Conservation (phyloP, 306 rosid species). For the Neltuma alba region DNA sequence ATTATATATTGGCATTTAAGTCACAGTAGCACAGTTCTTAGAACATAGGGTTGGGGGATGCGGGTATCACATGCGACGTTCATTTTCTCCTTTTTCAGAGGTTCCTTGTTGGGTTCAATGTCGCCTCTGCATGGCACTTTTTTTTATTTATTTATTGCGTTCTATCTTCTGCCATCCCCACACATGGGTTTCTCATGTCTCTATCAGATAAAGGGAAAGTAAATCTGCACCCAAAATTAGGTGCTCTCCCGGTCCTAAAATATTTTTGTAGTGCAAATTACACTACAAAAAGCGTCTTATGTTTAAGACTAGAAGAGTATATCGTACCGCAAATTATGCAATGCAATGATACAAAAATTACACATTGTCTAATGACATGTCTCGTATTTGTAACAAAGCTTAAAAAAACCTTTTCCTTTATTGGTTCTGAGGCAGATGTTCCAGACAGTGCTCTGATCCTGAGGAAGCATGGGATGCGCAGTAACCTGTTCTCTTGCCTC, state of each 20-base stretch:
- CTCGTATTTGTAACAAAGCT: no score
- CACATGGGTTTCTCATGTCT: not conserved
- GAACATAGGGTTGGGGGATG: not conserved
- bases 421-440: slow-evolving; percentile 64
- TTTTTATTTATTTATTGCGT: not conserved
- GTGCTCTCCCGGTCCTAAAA: no score
- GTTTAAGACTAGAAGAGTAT: no score
- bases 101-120: not conserved
- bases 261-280: no score
- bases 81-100: not conserved
- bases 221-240: not conserved
- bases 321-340: no score
- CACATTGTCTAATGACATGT: no score
- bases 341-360: no score
- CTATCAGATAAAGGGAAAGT: not conserved
- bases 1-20: not conserved
- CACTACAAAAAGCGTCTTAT: no score
- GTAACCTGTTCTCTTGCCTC: slow-evolving; percentile 83
- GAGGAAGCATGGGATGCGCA: slow-evolving; percentile 68
- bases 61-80: slow-evolving; percentile 9
- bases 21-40: not conserved
- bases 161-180: not conserved
- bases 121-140: not conserved
- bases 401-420: not conserved
- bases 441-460: slow-evolving; percentile 93